phyloP scores from a whole-genome alignment of 768 basidiomycete genomes.

The Suillus clintonianus region DNA sequence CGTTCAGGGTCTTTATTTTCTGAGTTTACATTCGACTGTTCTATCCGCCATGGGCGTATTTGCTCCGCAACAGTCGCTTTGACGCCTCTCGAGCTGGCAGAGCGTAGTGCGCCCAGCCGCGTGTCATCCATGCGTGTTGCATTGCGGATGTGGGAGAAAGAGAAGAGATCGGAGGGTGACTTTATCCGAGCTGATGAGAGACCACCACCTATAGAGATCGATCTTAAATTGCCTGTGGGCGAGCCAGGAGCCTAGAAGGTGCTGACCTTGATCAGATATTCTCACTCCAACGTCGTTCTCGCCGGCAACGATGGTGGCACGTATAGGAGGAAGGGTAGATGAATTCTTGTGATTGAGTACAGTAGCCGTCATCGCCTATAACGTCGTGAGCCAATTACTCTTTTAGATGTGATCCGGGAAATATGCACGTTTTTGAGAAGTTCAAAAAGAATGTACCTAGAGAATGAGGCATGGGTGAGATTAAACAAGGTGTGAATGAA shows the following conservation, averaged over 20 bases:
- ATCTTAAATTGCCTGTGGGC: constrained; percentile 11
- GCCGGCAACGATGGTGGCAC: constrained; percentile 74
- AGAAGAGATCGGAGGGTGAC: constrained; percentile 78
- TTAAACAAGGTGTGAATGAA: background rate
- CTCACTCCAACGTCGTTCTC: constrained; percentile 76
- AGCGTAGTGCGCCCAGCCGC: constrained; percentile 67
- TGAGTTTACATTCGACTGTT: constrained; percentile 22
- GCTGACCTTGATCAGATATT: constrained; percentile 85
- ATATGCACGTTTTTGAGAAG: constrained; percentile 80
- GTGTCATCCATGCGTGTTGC: constrained; percentile 66
- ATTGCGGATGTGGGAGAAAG: constrained; percentile 86
- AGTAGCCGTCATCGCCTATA: constrained; percentile 77
- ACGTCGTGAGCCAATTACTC: constrained; percentile 3
- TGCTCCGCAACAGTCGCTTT: constrained; percentile 83
- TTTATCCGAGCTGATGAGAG: constrained; percentile 55
- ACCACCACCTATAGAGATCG: constrained; percentile 61
- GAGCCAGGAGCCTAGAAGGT: background rate
- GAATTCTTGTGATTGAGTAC: constrained; percentile 47
- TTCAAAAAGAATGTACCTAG: constrained; percentile 85
- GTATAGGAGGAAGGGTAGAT: constrained; percentile 57
- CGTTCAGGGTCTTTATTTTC: constrained; percentile 40
- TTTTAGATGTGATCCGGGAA: background rate
- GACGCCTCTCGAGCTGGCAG: constrained; percentile 62
- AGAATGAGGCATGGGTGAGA: constrained; percentile 1
- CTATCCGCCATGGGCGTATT: constrained; percentile 46